A percentile compares a stretch with the other conserved stretches of the same genome.
phyloP scores from a whole-genome alignment of 768 basidiomycete genomes.

The Rubroboletus pulcherrimus region DNA sequence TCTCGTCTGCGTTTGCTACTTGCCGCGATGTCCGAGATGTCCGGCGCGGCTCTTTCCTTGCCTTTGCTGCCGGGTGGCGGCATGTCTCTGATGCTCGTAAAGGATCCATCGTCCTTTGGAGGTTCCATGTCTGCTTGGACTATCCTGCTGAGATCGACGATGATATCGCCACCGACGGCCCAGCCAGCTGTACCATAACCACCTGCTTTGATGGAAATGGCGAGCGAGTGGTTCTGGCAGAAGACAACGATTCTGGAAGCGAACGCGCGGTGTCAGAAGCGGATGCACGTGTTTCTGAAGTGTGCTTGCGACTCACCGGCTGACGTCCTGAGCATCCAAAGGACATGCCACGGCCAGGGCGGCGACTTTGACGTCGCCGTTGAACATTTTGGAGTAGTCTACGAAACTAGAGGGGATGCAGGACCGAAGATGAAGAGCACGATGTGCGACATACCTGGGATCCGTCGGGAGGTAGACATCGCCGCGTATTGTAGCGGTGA shows the following conservation, averaged over 20 bases:
- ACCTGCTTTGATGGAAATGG: slow-evolving; percentile 82
- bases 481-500: slow-evolving; percentile 45
- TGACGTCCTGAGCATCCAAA: slow-evolving; percentile 75
- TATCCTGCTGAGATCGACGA: slow-evolving; percentile 74
- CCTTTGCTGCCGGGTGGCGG: slow-evolving; percentile 52
- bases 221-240: slow-evolving; percentile 64
- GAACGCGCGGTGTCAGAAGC: slow-evolving; percentile 1
- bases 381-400: slow-evolving; percentile 54
- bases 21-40: slow-evolving; percentile 9
- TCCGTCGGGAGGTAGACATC: slow-evolving; percentile 43
- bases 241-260: slow-evolving; percentile 60
- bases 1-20: slow-evolving; percentile 54
- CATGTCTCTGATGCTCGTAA: slow-evolving; percentile 59
- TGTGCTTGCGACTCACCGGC: slow-evolving; percentile 53
- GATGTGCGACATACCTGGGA: slow-evolving; percentile 32
- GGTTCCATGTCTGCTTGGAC: slow-evolving; percentile 64
- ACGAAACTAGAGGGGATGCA: slow-evolving; percentile 21
- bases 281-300: slow-evolving; percentile 1
- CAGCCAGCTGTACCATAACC: slow-evolving; percentile 91
- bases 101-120: slow-evolving; percentile 50
- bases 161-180: slow-evolving; percentile 82
- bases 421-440: background rate
- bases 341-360: slow-evolving; percentile 71
- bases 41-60: slow-evolving; percentile 35
- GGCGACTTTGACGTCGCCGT: slow-evolving; percentile 62